These are phyloP conservation scores for Boletus speciosus DNA, from an alignment of 768 basidiomycete species.

Conservation along the genomic window DNA sequence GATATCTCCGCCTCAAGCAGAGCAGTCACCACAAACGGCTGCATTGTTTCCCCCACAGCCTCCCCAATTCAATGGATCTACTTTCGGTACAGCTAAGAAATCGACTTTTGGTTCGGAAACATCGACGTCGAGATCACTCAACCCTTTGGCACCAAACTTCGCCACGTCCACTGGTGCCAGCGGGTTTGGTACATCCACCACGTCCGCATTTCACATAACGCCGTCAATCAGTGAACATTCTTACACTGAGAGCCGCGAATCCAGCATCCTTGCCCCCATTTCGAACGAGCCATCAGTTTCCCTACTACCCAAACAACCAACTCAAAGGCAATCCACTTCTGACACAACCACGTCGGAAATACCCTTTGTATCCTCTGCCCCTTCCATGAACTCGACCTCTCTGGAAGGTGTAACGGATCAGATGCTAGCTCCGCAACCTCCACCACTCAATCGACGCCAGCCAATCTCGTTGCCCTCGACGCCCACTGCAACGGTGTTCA, in stretches of 20 bases:
- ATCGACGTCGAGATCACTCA: constrained; percentile 10
- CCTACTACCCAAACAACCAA: constrained; percentile 1
- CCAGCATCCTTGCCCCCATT: not conserved
- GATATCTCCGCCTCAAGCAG: not conserved
- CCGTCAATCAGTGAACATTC: not conserved
- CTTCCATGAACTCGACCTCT: constrained; percentile 8
- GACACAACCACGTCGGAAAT: not conserved
- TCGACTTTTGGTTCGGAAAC: constrained; percentile 3
- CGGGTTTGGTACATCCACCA: not conserved
- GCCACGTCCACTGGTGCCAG: not conserved
- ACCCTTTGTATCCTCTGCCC: constrained; percentile 15
- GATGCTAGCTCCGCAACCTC: constrained; percentile 22
- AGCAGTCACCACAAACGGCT: not conserved
- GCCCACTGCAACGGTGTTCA: constrained; percentile 23
- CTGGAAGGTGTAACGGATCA: constrained; percentile 7
- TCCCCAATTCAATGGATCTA: not conserved
- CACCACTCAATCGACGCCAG: constrained; percentile 25
- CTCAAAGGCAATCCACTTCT: not conserved
- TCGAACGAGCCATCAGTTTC: not conserved
- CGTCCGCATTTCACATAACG: not conserved
- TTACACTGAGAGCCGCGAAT: not conserved
- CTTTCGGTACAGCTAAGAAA: not conserved
- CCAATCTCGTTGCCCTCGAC: constrained; percentile 35
- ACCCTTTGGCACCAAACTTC: constrained; percentile 18
- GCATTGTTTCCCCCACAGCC: not conserved